These are phyloP conservation scores for Prinsepia uniflora DNA, from an alignment of 306 rosid genomes.

Conservation along the genomic window DNA sequence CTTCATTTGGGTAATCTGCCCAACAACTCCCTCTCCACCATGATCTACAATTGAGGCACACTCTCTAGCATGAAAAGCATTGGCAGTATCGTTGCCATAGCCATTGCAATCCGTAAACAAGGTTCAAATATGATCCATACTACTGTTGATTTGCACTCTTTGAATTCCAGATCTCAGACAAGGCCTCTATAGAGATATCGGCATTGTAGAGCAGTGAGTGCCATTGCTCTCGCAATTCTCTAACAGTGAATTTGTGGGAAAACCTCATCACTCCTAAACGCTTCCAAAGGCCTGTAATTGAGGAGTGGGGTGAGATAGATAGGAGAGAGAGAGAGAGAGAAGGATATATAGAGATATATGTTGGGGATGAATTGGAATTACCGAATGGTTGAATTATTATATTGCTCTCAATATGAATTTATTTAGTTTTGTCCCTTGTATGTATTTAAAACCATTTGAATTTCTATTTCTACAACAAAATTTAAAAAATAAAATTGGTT, in stretches of 20 bases:
- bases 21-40: background rate
- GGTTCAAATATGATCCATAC: conserved; percentile 13
- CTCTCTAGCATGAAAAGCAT: background rate
- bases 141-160: conserved; percentile 25
- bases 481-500: no score
- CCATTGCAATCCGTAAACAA: conserved; percentile 8
- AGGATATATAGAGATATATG: no score
- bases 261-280: conserved; percentile 78
- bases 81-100: background rate
- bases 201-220: conserved; percentile 58
- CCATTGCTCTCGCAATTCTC: conserved; percentile 69
- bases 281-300: no score
- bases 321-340: no score
- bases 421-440: no score
- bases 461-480: no score
- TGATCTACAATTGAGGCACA: background rate
- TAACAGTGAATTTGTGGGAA: conserved; percentile 51
- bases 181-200: conserved; percentile 43
- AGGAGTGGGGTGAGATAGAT: no score
- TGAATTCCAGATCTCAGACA: conserved; percentile 46
- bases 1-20: background rate
- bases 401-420: no score
- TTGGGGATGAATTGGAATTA: no score
- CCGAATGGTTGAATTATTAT: no score
- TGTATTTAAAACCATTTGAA: no score